phyloP scores from a whole-genome alignment of 441 rosid genomes.

The Aquilaria agallochum region DNA sequence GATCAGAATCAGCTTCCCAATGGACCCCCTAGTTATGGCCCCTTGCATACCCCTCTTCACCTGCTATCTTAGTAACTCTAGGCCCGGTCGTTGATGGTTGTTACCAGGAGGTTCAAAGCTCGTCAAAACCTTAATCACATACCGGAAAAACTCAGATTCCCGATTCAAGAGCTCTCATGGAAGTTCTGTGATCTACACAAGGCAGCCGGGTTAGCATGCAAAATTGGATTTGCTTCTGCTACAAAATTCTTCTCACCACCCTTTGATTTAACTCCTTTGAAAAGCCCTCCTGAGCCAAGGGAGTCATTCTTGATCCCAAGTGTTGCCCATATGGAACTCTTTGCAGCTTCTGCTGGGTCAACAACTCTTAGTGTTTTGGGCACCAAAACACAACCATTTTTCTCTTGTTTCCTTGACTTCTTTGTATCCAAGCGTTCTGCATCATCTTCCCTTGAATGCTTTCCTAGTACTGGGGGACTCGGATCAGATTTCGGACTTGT shows the following conservation, averaged over 20 bases:
- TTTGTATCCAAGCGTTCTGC: conserved; percentile 23
- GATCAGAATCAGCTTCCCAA: conserved; percentile 17
- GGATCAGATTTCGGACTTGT: conserved; percentile 23
- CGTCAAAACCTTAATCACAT: conserved; percentile 2
- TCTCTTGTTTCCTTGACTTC: conserved; percentile 21
- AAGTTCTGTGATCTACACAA: conserved; percentile 71
- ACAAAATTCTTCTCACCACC: conserved; percentile 31
- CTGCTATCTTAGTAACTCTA: conserved; percentile 9
- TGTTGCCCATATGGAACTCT: conserved; percentile 94
- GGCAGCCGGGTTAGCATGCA: conserved; percentile 84
- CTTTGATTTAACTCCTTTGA: conserved; percentile 63
- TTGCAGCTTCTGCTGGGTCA: conserved; percentile 84
- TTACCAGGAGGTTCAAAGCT: conserved; percentile 3
- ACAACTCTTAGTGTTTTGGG: conserved; percentile 77
- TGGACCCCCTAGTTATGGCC: not conserved
- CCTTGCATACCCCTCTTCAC: not conserved
- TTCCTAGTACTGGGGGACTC: conserved; percentile 44
- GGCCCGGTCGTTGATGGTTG: conserved; percentile 8
- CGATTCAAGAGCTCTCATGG: conserved; percentile 53
- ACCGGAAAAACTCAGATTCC: not conserved
- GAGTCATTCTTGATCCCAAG: conserved; percentile 78
- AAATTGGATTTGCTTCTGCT: conserved; percentile 39
- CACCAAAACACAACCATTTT: conserved; percentile 42
- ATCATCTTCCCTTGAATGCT: conserved; percentile 64
- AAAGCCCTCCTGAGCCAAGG: conserved; percentile 37